Evolutionary conservation across 495 filamentous ascomycete species (phyloP), one percentile per base, ranked within the genome.

Genomic region (Xylaria intraflava): DNA sequence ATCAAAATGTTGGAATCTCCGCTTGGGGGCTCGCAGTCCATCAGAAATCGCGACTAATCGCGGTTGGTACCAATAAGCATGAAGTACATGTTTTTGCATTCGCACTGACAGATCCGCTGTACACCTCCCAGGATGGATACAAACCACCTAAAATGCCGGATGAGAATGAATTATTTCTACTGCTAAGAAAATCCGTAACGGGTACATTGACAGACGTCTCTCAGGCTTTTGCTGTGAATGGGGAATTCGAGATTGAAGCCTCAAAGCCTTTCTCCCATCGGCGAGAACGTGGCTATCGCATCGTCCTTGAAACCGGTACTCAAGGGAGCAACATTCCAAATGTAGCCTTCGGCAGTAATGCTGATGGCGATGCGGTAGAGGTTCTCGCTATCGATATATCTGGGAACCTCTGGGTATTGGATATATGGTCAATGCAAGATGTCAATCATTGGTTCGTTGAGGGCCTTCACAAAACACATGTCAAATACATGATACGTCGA

Each of bases 21-120:
- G 92, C 89, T 3, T 98, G 93, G 93, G 93, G 93, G 0, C 63
- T 98, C 31, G 88, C 92, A 6, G 79, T 93, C 12, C 92, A 97
- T 60, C 81, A 84, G 56, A 74, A 83, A 54, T 84, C 85, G 11
- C 78, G 90, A 2, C 67, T 96, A 33, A 80, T 98, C 48, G 93
- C 90, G 0, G 85, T 92, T 16, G 83, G 85, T 49, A 81, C 87
- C 0, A 97, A 98, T 62, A 78, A 60, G 3, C 67, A 75, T 23
- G 69, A 79, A 26, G 81, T 93, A 43, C 80, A 76, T 4, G 78
- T 94, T 14, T 89, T 88, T 64, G 85, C 83, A 2, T 89, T 89
- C 65, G 87, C 85, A 0, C 72, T 91, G 24, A 72, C 72, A 8
- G 68, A 74, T 19, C 24, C 64, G 14, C 36, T 36, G 6, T 16